phyloP scores from a whole-genome alignment of 2,329 filamentous ascomycete species.

The Colletotrichum ledebouriae region DNA sequence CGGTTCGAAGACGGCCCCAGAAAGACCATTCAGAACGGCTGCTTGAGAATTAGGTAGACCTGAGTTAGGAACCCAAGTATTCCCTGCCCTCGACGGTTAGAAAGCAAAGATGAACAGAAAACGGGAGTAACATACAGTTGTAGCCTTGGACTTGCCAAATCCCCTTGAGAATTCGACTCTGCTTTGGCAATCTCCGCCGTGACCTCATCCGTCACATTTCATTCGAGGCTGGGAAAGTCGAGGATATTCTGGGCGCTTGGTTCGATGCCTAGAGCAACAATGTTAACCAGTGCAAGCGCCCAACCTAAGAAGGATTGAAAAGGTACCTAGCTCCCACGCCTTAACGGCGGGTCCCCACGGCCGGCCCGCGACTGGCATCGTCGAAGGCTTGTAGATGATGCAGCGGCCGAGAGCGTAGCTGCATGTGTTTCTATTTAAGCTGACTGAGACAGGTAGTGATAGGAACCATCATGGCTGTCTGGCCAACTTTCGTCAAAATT shows the following conservation, averaged over 20 bases:
- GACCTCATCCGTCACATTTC: not conserved
- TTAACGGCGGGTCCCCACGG: too few species aligned
- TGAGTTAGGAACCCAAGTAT: slow-evolving; percentile 16
- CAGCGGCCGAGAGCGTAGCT: too few species aligned
- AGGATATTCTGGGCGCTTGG: slow-evolving; percentile 44
- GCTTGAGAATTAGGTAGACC: slow-evolving; percentile 41
- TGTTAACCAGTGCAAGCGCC: slow-evolving; percentile 37
- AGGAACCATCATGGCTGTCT: too few species aligned
- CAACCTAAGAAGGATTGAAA: slow-evolving; percentile 5
- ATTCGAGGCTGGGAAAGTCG: slow-evolving; percentile 23
- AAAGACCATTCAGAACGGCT: slow-evolving; percentile 37
- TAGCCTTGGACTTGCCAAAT: too few species aligned
- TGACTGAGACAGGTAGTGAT: slow-evolving; percentile 43
- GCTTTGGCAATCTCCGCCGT: too few species aligned
- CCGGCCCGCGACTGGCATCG: too few species aligned
- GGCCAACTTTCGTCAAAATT: slow-evolving; percentile 47
- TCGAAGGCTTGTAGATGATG: too few species aligned
- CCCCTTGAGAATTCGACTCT: too few species aligned
- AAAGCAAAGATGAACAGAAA: not conserved
- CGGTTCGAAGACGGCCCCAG: slow-evolving; percentile 29
- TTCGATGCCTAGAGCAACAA: slow-evolving; percentile 42
- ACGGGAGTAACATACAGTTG: too few species aligned
- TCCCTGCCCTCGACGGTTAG: slow-evolving; percentile 2
- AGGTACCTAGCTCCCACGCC: not conserved
- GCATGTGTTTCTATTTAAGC: too few species aligned